Evolutionary conservation across 2,329 filamentous ascomycete species (phyloP), one percentile per base, ranked within the genome.

Genomic region (Talaromyces atroroseus): DNA sequence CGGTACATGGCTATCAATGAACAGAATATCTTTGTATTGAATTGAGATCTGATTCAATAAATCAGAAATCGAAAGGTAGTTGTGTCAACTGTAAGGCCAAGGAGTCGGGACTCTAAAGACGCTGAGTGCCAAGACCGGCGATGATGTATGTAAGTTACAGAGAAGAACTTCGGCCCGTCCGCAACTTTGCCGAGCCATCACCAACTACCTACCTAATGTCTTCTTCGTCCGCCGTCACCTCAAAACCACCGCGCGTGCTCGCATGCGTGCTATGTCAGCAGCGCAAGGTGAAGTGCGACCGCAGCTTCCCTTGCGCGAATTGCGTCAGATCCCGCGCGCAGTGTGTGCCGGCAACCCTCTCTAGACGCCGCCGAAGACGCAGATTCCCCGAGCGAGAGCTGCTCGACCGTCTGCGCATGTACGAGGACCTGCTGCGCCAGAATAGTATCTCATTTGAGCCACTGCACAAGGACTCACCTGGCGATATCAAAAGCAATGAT

Each of bases 201-300:
- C 8, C n/a, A 10, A 42, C 12, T 20, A 23, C 8, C 20, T 10
- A 21, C 6, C 38, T 18, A 20, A 18, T 42, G 38, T 45, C 48
- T 5, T 18, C 48, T 2, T 18, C 23, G 3, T 23, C 38, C 18
- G 26, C 44, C 21, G 45, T 49, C 18, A 44, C 51, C 12, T 5
- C 18, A 11, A 58, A 50, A 38, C 56, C 56, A 34, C 58, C 40
- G 51, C 63, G 67, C 14, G 56, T 63, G 2, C 59, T 68, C 12
- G 63, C 81, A 38, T 92, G 89, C 65, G 79, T 89, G 14, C 78
- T 85, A 20, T 92, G 89, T 66, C 87, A 91, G 67, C 86, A 88
- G 68, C 83, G 87, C 59, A 90, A 90, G 69, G 81, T 90, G 44
- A 85, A 85, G 58, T 90, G 88, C 70, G 84, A 90, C 70, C 87